Conservation (phyloP, 306 rosid genomes). For the Quercus rubra region DNA sequence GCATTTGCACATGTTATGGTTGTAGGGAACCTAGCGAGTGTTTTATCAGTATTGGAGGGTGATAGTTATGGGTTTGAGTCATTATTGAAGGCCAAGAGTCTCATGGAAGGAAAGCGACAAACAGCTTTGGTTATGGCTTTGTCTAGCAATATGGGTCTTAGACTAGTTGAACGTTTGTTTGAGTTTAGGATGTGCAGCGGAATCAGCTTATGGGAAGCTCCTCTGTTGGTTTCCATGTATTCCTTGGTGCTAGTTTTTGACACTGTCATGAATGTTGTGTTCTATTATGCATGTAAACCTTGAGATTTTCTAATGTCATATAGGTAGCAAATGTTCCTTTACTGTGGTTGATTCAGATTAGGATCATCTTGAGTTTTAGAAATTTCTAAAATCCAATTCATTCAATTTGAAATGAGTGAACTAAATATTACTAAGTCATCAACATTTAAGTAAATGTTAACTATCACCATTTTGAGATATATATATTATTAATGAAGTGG, state of each 20-base stretch:
- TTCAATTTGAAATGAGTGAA: no score
- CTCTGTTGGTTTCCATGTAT: constrained; percentile 30
- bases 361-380: no score
- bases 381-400: no score
- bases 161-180: constrained; percentile 19
- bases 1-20: constrained; percentile 23
- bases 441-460: no score
- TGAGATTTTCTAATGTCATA: background rate
- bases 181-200: constrained; percentile 25
- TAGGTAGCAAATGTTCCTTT: background rate
- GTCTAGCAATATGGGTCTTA: constrained; percentile 15
- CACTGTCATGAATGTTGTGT: constrained; percentile 21
- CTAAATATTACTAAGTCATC: no score
- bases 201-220: constrained; percentile 24
- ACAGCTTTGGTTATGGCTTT: constrained; percentile 25
- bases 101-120: constrained; percentile 14
- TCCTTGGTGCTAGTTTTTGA: constrained; percentile 21
- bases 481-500: no score
- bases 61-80: constrained; percentile 22
- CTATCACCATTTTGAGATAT: no score
- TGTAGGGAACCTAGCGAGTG: constrained; percentile 27
- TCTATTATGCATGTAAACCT: constrained; percentile 26
- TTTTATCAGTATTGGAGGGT: constrained; percentile 18
- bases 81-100: constrained; percentile 13
- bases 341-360: background rate